Evolutionary conservation across 1,139 yeast species (phyloP).

Genomic region (Diutina catenulata): DNA sequence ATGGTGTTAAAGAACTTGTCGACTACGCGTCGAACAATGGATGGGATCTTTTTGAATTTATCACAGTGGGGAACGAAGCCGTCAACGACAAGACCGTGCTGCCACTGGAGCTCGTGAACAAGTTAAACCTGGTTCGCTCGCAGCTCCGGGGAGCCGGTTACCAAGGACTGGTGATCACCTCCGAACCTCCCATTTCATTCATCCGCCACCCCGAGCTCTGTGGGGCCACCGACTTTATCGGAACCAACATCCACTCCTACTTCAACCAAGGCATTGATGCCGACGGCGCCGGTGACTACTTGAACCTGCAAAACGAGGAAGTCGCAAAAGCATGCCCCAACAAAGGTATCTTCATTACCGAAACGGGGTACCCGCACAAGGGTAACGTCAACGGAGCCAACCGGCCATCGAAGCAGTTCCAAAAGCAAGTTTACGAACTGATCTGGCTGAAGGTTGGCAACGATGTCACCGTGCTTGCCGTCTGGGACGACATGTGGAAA

Average conservation of each 20-base stretch:
- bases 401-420: conserved; percentile 61
- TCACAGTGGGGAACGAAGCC: conserved; percentile 86
- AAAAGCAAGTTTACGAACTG: conserved; percentile 50
- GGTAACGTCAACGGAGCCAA: conserved; percentile 66
- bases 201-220: conserved; percentile 57
- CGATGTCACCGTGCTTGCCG: conserved; percentile 60
- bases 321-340: conserved; percentile 21
- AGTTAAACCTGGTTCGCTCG: conserved; percentile 52
- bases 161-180: conserved; percentile 64
- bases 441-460: conserved; percentile 40
- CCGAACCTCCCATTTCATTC: conserved; percentile 80
- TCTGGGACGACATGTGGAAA: conserved; percentile 80
- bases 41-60: conserved; percentile 62
- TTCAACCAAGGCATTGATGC: conserved; percentile 57
- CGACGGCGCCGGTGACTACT: conserved; percentile 59
- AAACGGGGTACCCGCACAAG: conserved; percentile 80
- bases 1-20: conserved; percentile 42
- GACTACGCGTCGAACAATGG: conserved; percentile 37
- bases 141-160: conserved; percentile 58
- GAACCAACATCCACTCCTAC: conserved; percentile 80
- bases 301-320: conserved; percentile 45
- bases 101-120: conserved; percentile 45
- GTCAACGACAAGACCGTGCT: conserved; percentile 48
- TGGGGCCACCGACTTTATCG: conserved; percentile 54
- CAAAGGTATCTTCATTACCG: conserved; percentile 34